Evolutionary conservation across 768 basidiomycete genomes (phyloP).

Genomic region (Tubosaeta sp.): DNA sequence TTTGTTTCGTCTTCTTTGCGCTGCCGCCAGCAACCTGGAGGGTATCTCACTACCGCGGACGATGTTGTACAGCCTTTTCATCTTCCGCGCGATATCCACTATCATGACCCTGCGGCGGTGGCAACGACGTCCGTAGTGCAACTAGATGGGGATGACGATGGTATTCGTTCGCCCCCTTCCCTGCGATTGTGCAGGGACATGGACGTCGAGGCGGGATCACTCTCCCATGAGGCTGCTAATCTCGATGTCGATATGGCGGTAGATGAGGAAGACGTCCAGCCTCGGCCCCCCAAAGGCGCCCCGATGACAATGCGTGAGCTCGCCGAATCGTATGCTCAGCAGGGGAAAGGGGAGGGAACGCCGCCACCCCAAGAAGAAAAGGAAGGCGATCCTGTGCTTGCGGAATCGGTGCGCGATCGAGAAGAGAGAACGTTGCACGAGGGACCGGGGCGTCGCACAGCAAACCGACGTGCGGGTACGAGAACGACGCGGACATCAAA

Average conservation of each 20-base stretch:
- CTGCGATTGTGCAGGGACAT: neutral
- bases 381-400: neutral
- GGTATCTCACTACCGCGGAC: conserved; percentile 65
- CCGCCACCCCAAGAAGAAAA: conserved; percentile 22
- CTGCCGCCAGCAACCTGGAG: conserved; percentile 36
- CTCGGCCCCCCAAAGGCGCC: conserved; percentile 13
- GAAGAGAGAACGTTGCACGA: conserved; percentile 4
- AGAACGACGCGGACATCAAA: conserved; percentile 15
- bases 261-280: conserved; percentile 17
- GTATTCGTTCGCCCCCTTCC: neutral
- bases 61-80: conserved; percentile 70
- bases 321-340: conserved; percentile 37
- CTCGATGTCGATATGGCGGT: conserved; percentile 3
- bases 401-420: neutral
- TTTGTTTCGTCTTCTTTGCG: neutral
- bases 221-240: conserved; percentile 10
- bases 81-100: conserved; percentile 52
- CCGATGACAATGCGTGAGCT: conserved; percentile 67
- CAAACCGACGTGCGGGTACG: conserved; percentile 1
- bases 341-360: neutral
- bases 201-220: neutral
- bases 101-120: conserved; percentile 8
- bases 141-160: neutral
- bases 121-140: conserved; percentile 4
- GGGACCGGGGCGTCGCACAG: conserved; percentile 9